Conservation (phyloP, 805 yeast species). For the Starmerella ratchasimensis region DNA sequence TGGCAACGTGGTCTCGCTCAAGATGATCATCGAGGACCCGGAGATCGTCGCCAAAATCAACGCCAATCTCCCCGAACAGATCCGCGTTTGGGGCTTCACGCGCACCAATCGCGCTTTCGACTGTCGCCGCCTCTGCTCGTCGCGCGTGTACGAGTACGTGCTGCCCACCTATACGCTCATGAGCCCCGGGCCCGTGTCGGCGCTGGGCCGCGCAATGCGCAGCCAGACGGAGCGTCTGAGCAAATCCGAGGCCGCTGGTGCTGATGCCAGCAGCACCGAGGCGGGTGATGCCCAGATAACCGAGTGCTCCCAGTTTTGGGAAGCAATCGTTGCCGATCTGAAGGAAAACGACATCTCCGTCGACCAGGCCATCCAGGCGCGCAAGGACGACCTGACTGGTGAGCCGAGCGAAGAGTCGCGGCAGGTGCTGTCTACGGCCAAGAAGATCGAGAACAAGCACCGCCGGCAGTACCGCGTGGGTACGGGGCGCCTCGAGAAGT, state of each 20-base stretch:
- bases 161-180: constrained; percentile 82
- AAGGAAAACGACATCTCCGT: constrained; percentile 30
- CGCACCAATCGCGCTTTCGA: constrained; percentile 85
- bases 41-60: constrained; percentile 66
- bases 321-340: constrained; percentile 30
- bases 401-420: constrained; percentile 29
- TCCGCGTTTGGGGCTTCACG: constrained; percentile 84
- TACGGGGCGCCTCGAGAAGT: constrained; percentile 42
- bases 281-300: constrained; percentile 48
- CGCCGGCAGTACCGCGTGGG: constrained; percentile 61
- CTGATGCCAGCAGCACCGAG: constrained; percentile 49
- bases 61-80: constrained; percentile 61
- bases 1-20: constrained; percentile 76
- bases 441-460: constrained; percentile 46
- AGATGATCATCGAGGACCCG: constrained; percentile 70
- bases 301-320: constrained; percentile 79
- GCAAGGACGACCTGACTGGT: constrained; percentile 8
- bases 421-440: constrained; percentile 25
- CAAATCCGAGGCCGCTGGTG: too few species aligned
- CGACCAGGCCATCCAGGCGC: constrained; percentile 17
- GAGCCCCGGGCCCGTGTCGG: constrained; percentile 73
- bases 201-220: constrained; percentile 38
- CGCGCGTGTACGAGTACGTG: constrained; percentile 88
- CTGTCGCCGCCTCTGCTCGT: constrained; percentile 87
- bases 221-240: constrained; percentile 24